Conservation (phyloP, 1,284 basidiomycete species). For the Tausonia pullulans region DNA sequence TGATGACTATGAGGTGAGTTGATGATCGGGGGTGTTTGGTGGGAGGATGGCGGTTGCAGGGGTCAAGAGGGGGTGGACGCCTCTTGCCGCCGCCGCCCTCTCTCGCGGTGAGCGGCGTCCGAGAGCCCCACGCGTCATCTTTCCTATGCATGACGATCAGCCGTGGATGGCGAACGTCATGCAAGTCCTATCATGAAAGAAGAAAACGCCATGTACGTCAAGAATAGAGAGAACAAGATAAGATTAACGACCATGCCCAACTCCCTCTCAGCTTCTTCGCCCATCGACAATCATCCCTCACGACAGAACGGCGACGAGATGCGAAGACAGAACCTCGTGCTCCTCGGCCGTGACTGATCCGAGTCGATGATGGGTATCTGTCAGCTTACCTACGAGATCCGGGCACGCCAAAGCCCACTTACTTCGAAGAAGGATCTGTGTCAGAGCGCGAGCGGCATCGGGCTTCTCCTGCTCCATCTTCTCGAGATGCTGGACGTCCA, state of each 20-base stretch:
- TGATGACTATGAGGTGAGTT: not conserved
- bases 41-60: not conserved
- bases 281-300: not conserved
- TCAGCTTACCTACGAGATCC: not conserved
- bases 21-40: not conserved
- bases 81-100: no score
- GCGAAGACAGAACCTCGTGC: conserved; percentile 23
- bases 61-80: not conserved
- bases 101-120: no score
- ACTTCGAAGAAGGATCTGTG: conserved; percentile 69
- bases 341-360: conserved; percentile 32
- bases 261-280: no score
- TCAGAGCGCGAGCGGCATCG: conserved; percentile 53
- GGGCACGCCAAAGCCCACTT: conserved; percentile 25
- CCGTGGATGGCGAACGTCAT: no score
- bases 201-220: no score
- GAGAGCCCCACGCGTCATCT: no score
- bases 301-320: conserved; percentile 3
- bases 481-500: conserved; percentile 48
- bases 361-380: not conserved
- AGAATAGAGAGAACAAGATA: no score
- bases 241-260: no score
- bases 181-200: no score
- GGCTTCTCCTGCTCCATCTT: conserved; percentile 55
- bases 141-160: no score